Base-by-base conservation (phyloP, 805 yeast species). In the Candida loeiensis region DNA sequence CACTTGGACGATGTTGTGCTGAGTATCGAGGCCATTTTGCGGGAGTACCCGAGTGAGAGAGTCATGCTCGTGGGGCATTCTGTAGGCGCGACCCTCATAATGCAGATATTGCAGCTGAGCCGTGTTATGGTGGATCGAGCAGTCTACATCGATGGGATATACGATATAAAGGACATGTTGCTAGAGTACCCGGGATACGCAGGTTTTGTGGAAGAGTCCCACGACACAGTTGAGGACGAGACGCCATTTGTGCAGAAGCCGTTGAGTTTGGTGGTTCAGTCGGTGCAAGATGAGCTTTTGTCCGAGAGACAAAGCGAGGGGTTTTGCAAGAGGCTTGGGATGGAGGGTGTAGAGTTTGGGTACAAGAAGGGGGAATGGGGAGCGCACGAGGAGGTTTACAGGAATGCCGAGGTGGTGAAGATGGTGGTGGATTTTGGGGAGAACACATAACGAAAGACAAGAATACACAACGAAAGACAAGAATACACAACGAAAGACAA, bases 41-140 rank as follows among this genome's bases (percentile, higher is more conserved):
- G 50, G 7, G 17, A 51, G 13, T 41, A 51, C 18, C 24, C 37
- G 2, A 15, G 48, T 9, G 26, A 22, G n/a, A 24, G 45, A 3
- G 21, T 57, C n/a, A 59, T 50, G 53, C 12, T 67, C 0, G 65
- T 76, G 8, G 96, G 95, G 0, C 95, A 87, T 61, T 83, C 93
- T 1, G 93, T 80, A 4, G 96, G 96, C 2, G 86, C 90, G 1
- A 79, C 85, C 1, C 53, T 85, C 34, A 63, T 73, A 4, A 64
- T 80, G 25, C 90, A 84, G 50, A 46, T 74, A n/a, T 47, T 75
- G 8, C 36, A 34, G 26, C 31, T 17, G n/a, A n/a, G 27, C 13
- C 53, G 44, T 37, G 45, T 51, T 21, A 50, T 62, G 4, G 21
- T 60, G 8, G 40, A 34, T 12, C 21, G 12, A n/a, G 37, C 37